Base-by-base conservation (phyloP, 306 rosid genomes). In the Acacia confusa region DNA sequence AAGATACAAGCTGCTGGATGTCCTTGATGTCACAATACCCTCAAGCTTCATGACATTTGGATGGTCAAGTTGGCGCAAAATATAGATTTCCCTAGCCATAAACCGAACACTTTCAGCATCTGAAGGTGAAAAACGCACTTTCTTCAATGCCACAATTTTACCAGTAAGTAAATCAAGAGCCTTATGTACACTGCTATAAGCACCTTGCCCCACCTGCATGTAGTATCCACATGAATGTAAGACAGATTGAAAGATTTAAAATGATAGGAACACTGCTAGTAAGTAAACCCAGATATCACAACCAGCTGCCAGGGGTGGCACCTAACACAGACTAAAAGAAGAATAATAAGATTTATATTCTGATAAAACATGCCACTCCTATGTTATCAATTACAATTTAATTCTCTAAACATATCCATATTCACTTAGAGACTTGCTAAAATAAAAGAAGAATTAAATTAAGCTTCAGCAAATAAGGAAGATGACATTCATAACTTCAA, bases 1-100 rank as follows among this genome's bases (percentile, higher is more conserved):
- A 83, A 95, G 99, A 86, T 93, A 93, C 83, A 95, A 85, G 82
- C 91, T 95, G 77, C 89, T 80, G 20, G 99, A 93, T 25, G 83
- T 84, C 86, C 83, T 92, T n/a, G 99, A 95, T 38, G 99, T 89
- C 57, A 95, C 90, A 74, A 95, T 52, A 67, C 94, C 91, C 82
- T 92, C 93, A 40, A 95, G 99, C 89, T 95, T 95, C 88, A 95
- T 90, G 78, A 95, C 88, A 77, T 95, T 95, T 27, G 97, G 99
- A 89, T 95, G 98, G 61, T 95, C 93, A 74, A 93, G 96, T 84
- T 88, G 89, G 11, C 99, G 96, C 89, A 95, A 83, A n/a, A 95
- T 95, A 81, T 79, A 84, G 57, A 95, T 93, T 83, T 95, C 99
- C 80, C 98, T 91, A 24, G 97, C 99, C 99, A 95, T 95, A 75